phyloP scores from a whole-genome alignment of 2,329 filamentous ascomycete genomes.

The Colletotrichum orchidophilum region DNA sequence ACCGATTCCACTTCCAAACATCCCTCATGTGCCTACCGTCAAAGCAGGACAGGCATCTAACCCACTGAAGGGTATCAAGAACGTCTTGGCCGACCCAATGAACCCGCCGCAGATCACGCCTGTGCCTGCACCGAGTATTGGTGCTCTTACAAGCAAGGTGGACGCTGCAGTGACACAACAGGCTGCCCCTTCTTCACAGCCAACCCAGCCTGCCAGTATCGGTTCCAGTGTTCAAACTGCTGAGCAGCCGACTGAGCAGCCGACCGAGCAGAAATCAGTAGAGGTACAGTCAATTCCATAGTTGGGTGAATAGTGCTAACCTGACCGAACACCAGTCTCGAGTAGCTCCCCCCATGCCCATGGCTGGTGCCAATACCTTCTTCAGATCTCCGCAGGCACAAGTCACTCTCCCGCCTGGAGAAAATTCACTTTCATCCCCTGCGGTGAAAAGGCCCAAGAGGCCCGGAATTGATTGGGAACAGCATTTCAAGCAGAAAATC shows the following conservation, averaged over 20 bases:
- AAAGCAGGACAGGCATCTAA: background rate
- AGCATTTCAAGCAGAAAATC: slow-evolving; percentile 38
- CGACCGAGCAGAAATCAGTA: background rate
- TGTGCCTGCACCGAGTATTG: too few relatives aligned
- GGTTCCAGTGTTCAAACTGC: background rate
- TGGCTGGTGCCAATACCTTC: slow-evolving; percentile 48
- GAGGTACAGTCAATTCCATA: background rate
- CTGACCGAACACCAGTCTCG: background rate
- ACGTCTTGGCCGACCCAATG: background rate
- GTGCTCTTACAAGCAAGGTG: background rate
- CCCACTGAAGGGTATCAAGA: background rate
- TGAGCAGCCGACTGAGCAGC: background rate
- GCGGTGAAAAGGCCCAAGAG: slow-evolving; percentile 3
- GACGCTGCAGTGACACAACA: background rate
- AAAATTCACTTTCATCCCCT: background rate
- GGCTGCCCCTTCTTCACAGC: background rate
- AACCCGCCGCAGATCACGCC: background rate
- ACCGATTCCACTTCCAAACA: background rate
- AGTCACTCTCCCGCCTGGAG: background rate
- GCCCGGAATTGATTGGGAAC: slow-evolving; percentile 7
- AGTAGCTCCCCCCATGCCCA: slow-evolving; percentile 41
- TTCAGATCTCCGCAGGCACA: slow-evolving; percentile 40
- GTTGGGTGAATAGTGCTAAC: background rate
- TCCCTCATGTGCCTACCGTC: background rate
- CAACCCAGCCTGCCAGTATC: background rate